phyloP scores from a whole-genome alignment of 208 protist genomes.

The Sergeia podlipaevii region DNA sequence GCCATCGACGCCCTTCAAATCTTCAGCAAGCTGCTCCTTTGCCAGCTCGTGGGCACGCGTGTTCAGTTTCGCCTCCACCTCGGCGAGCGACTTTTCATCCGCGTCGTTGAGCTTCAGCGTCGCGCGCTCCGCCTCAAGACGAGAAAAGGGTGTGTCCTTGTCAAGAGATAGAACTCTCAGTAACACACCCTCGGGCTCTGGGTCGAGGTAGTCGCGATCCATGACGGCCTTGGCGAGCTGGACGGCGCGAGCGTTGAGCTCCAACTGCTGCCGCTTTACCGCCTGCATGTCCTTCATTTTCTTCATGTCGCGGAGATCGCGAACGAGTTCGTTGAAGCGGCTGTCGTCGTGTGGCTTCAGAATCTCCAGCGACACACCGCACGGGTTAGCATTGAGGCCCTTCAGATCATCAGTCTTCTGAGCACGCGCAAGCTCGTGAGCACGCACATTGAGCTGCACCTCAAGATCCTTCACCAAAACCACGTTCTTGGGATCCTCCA shows the following conservation, averaged over 20 bases:
- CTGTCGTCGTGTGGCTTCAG: conserved; percentile 15
- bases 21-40: not conserved
- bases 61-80: conserved; percentile 14
- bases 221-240: conserved; percentile 58
- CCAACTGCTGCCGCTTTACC: conserved; percentile 29
- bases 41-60: conserved; percentile 8
- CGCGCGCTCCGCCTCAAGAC: conserved; percentile 57
- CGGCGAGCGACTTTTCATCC: conserved; percentile 22
- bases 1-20: conserved; percentile 8
- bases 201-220: conserved; percentile 73
- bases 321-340: conserved; percentile 15
- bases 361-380: conserved; percentile 14
- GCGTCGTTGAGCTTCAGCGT: conserved; percentile 43
- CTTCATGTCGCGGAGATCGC: conserved; percentile 17
- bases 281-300: conserved; percentile 40
- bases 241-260: conserved; percentile 58
- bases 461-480: conserved; percentile 41
- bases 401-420: conserved; percentile 15
- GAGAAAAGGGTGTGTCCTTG: conserved; percentile 40
- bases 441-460: conserved; percentile 21
- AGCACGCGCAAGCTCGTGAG: conserved; percentile 23
- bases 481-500: conserved; percentile 54
- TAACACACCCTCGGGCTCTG: conserved; percentile 28
- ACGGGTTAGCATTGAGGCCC: conserved; percentile 14
- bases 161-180: conserved; percentile 13